These are phyloP conservation scores for Evernia prunastri DNA, from an alignment of 495 filamentous ascomycete species.

Conservation along the genomic window DNA sequence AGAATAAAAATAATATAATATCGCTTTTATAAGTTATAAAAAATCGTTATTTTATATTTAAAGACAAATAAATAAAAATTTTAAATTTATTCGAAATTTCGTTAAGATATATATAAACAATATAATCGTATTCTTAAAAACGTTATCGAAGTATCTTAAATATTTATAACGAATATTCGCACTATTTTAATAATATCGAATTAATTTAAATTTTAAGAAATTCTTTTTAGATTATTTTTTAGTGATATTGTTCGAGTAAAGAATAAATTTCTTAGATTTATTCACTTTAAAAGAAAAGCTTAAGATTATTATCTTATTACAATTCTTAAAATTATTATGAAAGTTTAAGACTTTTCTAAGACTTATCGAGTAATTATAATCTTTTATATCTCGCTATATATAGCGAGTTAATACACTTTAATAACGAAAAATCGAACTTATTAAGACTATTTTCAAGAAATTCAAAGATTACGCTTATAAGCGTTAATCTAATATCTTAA, in stretches of 20 bases:
- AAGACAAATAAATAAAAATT: not conserved
- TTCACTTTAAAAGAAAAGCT: not conserved
- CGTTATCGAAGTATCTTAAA: not conserved
- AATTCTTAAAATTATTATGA: not conserved
- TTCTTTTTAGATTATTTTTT: not conserved
- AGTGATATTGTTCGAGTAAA: not conserved
- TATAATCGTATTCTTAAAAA: not conserved
- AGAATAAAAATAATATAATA: not conserved
- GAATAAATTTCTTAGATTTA: not conserved
- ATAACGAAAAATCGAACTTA: not conserved
- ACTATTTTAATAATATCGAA: not conserved
- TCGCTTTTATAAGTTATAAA: not conserved
- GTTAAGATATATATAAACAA: slow-evolving; percentile 1
- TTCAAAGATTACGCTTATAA: not conserved
- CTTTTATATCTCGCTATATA: not conserved
- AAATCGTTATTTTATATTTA: not conserved
- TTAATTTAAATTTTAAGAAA: slow-evolving; percentile 2
- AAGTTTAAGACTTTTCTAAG: not conserved
- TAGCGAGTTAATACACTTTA: not conserved
- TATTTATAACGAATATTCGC: not conserved
- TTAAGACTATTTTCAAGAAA: not conserved
- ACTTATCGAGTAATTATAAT: not conserved
- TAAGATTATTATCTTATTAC: not conserved
- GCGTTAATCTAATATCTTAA: not conserved
- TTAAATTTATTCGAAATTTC: not conserved